Conservation (phyloP, 2,329 filamentous ascomycete genomes). For the Fusarium metavorans region DNA sequence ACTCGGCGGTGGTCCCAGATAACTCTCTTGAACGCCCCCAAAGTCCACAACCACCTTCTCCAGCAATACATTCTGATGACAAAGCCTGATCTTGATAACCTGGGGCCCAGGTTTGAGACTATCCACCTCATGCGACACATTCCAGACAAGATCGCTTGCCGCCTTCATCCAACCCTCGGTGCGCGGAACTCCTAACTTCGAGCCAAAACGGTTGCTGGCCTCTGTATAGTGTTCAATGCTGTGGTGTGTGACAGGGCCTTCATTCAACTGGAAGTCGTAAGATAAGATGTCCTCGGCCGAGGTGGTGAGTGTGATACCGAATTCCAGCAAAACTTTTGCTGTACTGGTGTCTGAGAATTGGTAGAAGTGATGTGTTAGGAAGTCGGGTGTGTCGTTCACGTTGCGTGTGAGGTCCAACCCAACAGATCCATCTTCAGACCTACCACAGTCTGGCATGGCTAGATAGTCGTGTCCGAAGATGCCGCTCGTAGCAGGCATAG, state of each 20-base stretch:
- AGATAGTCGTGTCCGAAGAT: constrained; percentile 5
- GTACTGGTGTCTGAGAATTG: constrained; percentile 4
- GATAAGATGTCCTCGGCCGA: constrained; percentile 21
- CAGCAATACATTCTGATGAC: constrained; percentile 30
- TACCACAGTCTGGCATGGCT: constrained; percentile 24
- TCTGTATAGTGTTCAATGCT: constrained; percentile 14
- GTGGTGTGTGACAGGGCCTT: background rate
- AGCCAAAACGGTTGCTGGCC: constrained; percentile 27
- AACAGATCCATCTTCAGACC: constrained; percentile 22
- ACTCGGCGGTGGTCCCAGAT: constrained; percentile 27
- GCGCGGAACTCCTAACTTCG: constrained; percentile 27
- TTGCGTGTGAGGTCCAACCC: background rate
- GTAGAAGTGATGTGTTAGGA: constrained; percentile 27
- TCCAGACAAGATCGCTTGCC: constrained; percentile 33
- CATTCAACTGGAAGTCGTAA: constrained; percentile 23
- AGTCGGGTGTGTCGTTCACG: rapidly evolving
- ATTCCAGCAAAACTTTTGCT: constrained; percentile 5
- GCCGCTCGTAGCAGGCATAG: constrained; percentile 25
- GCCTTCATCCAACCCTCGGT: constrained; percentile 38
- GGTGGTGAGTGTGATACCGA: constrained; percentile 25
- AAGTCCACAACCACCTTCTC: constrained; percentile 37
- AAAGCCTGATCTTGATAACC: constrained; percentile 2
- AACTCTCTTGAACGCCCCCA: constrained; percentile 20
- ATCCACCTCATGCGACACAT: constrained; percentile 6
- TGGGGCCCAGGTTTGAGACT: constrained; percentile 4